Evolutionary conservation across 2,329 filamentous ascomycete species (phyloP).

Genomic region (Neofusicoccum sp.): DNA sequence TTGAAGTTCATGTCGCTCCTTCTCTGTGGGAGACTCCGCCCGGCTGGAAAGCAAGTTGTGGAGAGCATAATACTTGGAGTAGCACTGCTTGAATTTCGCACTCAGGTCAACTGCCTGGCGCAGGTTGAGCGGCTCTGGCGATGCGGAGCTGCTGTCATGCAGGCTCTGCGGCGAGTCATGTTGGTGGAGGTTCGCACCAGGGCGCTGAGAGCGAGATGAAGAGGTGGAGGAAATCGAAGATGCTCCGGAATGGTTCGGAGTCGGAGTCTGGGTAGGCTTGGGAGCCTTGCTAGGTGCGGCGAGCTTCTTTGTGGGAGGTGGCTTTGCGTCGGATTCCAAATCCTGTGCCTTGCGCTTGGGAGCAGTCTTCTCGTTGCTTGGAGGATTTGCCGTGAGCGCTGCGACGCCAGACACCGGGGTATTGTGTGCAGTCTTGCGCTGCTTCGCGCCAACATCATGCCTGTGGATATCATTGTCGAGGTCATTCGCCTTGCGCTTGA

Average conservation of each 20-base stretch:
- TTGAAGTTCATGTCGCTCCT: slow-evolving; percentile 56
- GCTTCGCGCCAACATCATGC: slow-evolving; percentile 38
- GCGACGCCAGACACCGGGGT: slow-evolving; percentile 35
- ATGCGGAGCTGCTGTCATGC: slow-evolving; percentile 36
- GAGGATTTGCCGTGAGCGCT: slow-evolving; percentile 33
- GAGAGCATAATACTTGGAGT: slow-evolving; percentile 59
- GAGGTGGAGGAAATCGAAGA: slow-evolving; percentile 6
- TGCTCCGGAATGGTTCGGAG: slow-evolving; percentile 4
- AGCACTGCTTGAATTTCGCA: slow-evolving; percentile 59
- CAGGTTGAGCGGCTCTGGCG: slow-evolving; percentile 33
- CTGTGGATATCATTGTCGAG: slow-evolving; percentile 41
- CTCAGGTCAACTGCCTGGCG: slow-evolving; percentile 50
- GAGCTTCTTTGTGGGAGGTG: slow-evolving; percentile 21
- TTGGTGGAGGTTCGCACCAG: slow-evolving; percentile 35
- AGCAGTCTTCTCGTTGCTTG: slow-evolving; percentile 33
- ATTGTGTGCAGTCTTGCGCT: slow-evolving; percentile 33
- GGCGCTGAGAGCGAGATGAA: slow-evolving; percentile 24
- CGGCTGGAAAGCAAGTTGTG: slow-evolving; percentile 54
- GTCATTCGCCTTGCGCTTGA: slow-evolving; percentile 47
- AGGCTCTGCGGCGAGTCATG: slow-evolving; percentile 24
- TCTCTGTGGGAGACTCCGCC: slow-evolving; percentile 49
- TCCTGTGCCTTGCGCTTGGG: slow-evolving; percentile 51
- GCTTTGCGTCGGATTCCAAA: slow-evolving; percentile 28
- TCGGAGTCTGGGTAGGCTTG: slow-evolving; percentile 21
- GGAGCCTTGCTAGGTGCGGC: slow-evolving; percentile 24